Percentiles rank a stretch among this genome's conserved stretches.
phyloP scores from a whole-genome alignment of 768 basidiomycete species.

The Mrakia blollopis region DNA sequence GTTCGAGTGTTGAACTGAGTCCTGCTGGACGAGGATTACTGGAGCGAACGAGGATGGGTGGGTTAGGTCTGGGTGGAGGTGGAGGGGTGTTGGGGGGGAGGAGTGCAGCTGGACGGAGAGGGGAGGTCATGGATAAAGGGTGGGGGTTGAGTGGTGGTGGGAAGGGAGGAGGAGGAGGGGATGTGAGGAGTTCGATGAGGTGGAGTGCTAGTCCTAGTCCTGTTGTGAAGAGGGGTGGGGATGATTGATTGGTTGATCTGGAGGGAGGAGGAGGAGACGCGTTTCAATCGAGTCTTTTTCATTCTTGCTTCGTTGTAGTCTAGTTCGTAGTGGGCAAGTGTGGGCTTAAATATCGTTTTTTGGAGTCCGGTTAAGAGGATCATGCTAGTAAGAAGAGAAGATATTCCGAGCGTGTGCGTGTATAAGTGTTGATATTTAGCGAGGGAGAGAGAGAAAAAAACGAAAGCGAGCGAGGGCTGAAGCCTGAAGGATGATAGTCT shows the following conservation, averaged over 20 bases:
- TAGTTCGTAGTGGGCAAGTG: too few relatives aligned
- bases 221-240: conserved; percentile 45
- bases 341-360: too few relatives aligned
- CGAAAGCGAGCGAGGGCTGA: background rate
- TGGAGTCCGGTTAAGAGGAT: background rate
- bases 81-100: background rate
- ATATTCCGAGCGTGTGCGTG: too few relatives aligned
- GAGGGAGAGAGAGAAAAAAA: background rate
- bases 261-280: background rate
- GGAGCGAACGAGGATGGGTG: conserved; percentile 5
- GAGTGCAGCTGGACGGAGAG: conserved; percentile 27
- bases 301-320: background rate
- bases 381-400: background rate
- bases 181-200: conserved; percentile 33
- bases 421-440: background rate
- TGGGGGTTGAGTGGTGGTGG: conserved; percentile 25
- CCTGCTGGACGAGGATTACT: conserved; percentile 34
- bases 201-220: conserved; percentile 34
- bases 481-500: too few relatives aligned
- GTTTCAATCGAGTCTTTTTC: background rate
- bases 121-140: conserved; percentile 27
- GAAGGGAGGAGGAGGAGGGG: conserved; percentile 22
- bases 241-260: too few relatives aligned
- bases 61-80: background rate
- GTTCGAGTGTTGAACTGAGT: conserved; percentile 18